These are phyloP conservation scores for Strobilomyces echinocephalus DNA, from an alignment of 768 basidiomycete species.

Conservation along the genomic window DNA sequence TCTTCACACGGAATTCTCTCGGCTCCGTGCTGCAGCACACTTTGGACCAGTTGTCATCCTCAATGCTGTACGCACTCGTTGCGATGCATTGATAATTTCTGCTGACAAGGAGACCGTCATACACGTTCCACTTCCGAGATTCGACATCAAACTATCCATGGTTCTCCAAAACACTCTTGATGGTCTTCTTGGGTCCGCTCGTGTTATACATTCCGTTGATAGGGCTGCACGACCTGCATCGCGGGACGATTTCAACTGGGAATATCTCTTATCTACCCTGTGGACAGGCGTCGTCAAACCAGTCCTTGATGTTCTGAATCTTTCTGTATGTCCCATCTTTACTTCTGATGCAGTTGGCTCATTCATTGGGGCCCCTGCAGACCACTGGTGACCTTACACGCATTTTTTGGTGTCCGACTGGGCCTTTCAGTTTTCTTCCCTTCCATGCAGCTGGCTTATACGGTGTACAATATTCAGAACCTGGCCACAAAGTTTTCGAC, in stretches of 20 bases:
- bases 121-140: conserved; percentile 7
- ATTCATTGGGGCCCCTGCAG: neutral
- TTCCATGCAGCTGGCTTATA: neutral
- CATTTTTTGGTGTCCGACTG: neutral
- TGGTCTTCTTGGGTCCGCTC: neutral
- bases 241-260: neutral
- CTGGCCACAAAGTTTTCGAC: neutral
- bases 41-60: neutral
- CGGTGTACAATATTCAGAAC: too few relatives aligned
- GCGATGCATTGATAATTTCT: conserved; percentile 26
- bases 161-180: neutral
- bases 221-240: too few relatives aligned
- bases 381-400: neutral
- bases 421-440: neutral
- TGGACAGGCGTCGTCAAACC: conserved; percentile 9
- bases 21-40: neutral
- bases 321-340: neutral
- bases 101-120: neutral
- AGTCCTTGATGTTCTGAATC: neutral
- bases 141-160: neutral
- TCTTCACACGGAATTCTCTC: neutral
- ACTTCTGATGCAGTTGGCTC: too few relatives aligned
- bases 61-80: conserved; percentile 12
- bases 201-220: neutral
- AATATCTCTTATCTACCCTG: neutral